Percentiles rank a stretch among this genome's conserved stretches.
phyloP scores from a whole-genome alignment of 2,329 filamentous ascomycete genomes.

The Hyphodiscus sp. region DNA sequence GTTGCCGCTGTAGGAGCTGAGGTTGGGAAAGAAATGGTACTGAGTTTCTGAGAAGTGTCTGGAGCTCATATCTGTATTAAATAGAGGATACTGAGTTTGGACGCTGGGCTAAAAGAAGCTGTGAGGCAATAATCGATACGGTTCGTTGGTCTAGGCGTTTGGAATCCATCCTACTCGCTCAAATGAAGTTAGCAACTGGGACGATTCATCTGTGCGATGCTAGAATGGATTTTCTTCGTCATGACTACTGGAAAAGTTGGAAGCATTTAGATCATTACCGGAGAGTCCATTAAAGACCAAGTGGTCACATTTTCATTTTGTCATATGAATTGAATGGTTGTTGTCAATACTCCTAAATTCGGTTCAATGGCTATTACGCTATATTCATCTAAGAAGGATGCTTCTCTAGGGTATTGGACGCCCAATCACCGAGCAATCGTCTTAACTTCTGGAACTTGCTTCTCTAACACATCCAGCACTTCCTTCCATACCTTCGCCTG shows the following conservation, averaged over 20 bases:
- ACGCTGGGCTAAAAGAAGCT: background rate
- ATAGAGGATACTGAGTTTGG: background rate
- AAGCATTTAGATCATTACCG: too few relatives aligned
- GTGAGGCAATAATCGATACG: background rate
- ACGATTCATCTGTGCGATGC: too few relatives aligned
- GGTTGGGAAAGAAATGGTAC: conserved; percentile 47
- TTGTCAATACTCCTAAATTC: too few relatives aligned
- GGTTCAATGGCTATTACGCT: background rate
- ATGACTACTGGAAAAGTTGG: too few relatives aligned
- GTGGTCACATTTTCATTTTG: too few relatives aligned
- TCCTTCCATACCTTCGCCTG: conserved; percentile 25
- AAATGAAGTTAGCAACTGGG: too few relatives aligned
- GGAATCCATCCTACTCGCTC: too few relatives aligned
- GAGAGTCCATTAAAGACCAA: too few relatives aligned
- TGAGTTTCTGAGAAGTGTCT: conserved; percentile 42
- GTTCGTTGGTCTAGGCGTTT: background rate
- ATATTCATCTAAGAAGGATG: background rate
- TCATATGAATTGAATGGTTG: too few relatives aligned
- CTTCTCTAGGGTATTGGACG: background rate
- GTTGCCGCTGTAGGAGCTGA: conserved; percentile 60
- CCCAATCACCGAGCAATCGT: conserved; percentile 6
- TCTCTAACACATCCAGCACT: conserved; percentile 16
- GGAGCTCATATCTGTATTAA: background rate
- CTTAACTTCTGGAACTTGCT: conserved; percentile 18
- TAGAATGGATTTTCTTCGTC: too few relatives aligned